Conservation (phyloP, 352 stramenopile genomes). For the Pythium apleroticum region DNA sequence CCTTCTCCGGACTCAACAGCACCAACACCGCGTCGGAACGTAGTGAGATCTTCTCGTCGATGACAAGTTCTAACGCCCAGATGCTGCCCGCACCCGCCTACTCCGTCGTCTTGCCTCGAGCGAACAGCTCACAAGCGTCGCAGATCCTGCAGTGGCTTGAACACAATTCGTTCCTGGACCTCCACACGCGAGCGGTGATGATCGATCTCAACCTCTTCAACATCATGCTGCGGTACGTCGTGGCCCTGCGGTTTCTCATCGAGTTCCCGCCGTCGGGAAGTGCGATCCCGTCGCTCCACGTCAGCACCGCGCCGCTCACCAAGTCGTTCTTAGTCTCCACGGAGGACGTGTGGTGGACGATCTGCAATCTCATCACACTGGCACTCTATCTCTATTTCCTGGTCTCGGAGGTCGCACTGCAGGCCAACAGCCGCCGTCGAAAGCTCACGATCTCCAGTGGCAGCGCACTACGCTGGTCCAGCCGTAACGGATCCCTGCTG, state of each 20-base stretch:
- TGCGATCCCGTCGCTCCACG: constrained; percentile 29
- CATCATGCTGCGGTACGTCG: constrained; percentile 42
- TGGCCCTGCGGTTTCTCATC: constrained; percentile 44
- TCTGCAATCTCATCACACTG: constrained; percentile 34
- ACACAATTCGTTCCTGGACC: constrained; percentile 38
- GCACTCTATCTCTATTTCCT: constrained; percentile 52
- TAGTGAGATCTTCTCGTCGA: constrained; percentile 39
- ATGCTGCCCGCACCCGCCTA: constrained; percentile 43
- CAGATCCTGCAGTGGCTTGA: constrained; percentile 32
- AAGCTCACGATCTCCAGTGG: constrained; percentile 1
- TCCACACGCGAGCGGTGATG: constrained; percentile 40
- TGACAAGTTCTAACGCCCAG: constrained; percentile 26
- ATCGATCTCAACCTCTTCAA: constrained; percentile 54
- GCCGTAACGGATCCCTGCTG: constrained; percentile 32
- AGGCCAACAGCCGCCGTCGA: constrained; percentile 29
- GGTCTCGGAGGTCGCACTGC: constrained; percentile 37
- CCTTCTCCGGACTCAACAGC: constrained; percentile 36
- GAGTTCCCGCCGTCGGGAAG: constrained; percentile 46
- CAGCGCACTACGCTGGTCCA: constrained; percentile 29
- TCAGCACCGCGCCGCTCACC: constrained; percentile 36
- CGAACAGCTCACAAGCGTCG: constrained; percentile 15
- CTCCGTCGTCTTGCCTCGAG: constrained; percentile 38
- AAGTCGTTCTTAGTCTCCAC: constrained; percentile 40
- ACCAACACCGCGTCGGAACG: constrained; percentile 37
- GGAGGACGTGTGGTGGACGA: constrained; percentile 29